Base-by-base conservation (phyloP, 2,329 filamentous ascomycete genomes). In the Xylariales sp. region DNA sequence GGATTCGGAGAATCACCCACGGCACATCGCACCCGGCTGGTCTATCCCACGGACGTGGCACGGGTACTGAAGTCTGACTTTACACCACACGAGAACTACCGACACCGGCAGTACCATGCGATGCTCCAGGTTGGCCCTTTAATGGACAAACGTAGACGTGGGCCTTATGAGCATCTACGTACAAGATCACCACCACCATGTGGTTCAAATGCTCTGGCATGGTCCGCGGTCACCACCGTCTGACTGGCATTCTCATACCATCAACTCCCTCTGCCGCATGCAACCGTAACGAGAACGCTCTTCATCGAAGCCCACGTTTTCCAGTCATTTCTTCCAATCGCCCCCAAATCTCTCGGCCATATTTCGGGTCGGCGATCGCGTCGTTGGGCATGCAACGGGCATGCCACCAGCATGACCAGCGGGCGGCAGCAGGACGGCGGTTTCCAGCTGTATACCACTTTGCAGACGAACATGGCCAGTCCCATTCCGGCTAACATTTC, bases 351-450 rank as follows among this genome's bases (percentile, higher is more conserved):
- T 28, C 46, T 41, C 28, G 12, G 53, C 14, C 46, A 18, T 28
- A 10, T 80, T 79, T 62, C 74, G 75, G 56, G 64, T 73, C 8
- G 78, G 79, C 12, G 78, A 80, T 28, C 54, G 64, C 16, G 54
- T 63, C 4, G 54, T 59, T 30, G 54, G 48, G 3, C 60, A 60
- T 32, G 63, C 63, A 3, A 66, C 72, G 54, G 48, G 3, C 60
- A 60, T 32, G 63, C 63, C 6, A 66, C 72, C 28, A 69, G 69
- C 46, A 73, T 71, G 65, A 57, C 65, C n/a, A 71, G 65, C 49
- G 71, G 68, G 53, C 68, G 46, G 12, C 46, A 64, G 16, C 53
- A 64, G 54, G 54, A 67, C n/a, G 54, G 54, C 16, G 65, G 48
- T 9, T 67, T 67, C 43, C 65, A 67, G 55, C 54, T 54, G 5